A percentile compares a stretch with the other conserved stretches of the same genome.
These are phyloP conservation scores for Eucalyptus urophylla DNA, from an alignment of 345 rosid genomes.

Conservation along the genomic window DNA sequence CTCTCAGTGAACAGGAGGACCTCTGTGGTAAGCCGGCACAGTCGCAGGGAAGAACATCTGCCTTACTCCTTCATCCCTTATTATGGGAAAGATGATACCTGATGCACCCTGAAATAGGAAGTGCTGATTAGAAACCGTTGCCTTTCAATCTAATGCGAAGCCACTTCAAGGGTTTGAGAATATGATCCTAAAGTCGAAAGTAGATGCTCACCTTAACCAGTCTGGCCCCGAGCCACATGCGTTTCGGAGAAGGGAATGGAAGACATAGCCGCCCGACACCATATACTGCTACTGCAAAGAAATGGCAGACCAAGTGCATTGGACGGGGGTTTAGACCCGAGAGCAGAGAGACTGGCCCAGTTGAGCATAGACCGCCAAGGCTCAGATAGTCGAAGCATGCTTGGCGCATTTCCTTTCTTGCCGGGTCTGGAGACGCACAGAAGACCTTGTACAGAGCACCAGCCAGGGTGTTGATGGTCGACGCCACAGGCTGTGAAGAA, in stretches of 20 bases:
- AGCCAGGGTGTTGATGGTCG: conserved; percentile 17
- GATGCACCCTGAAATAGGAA: conserved; percentile 19
- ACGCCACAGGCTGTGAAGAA: conserved; percentile 11
- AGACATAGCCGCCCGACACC: conserved; percentile 10
- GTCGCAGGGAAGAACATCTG: conserved; percentile 38
- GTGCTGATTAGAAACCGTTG: not conserved
- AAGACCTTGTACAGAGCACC: conserved; percentile 21
- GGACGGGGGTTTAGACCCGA: conserved; percentile 23
- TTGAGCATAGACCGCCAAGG: conserved; percentile 17
- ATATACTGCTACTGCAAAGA: conserved; percentile 15
- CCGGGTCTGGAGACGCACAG: conserved; percentile 14
- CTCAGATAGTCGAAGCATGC: conserved; percentile 26
- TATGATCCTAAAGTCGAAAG: not conserved
- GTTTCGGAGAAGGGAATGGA: conserved; percentile 20
- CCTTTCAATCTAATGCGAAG: not conserved
- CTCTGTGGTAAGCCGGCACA: conserved; percentile 28
- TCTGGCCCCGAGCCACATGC: conserved; percentile 14
- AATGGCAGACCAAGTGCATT: conserved; percentile 5
- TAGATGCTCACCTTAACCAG: not conserved
- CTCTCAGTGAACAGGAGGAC: not conserved
- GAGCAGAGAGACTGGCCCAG: conserved; percentile 12
- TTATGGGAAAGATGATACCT: conserved; percentile 28
- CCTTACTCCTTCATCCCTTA: conserved; percentile 26
- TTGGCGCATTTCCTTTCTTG: conserved; percentile 14
- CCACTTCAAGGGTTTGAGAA: not conserved